A percentile compares a stretch with the other conserved stretches of the same genome.
Evolutionary conservation across 306 rosid species (phyloP).

Genomic region (Prunus mongolica): DNA sequence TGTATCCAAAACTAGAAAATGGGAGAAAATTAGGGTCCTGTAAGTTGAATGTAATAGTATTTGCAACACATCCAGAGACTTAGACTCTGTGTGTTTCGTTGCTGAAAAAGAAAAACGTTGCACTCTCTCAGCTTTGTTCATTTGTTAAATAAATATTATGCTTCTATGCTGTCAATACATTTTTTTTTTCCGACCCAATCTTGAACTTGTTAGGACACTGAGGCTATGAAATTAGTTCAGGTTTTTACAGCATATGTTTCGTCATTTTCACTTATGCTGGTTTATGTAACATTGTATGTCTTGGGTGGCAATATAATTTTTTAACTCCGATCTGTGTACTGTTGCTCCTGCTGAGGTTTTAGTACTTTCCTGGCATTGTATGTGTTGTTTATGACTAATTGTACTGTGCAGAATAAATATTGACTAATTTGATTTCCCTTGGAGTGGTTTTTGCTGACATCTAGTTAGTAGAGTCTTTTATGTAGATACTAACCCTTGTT

Average conservation of each 20-base stretch:
- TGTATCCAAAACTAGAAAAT: too few species aligned
- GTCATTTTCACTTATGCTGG: background rate
- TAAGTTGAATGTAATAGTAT: too few species aligned
- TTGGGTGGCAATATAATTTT: background rate
- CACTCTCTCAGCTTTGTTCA: background rate
- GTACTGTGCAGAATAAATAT: background rate
- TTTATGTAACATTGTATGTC: background rate
- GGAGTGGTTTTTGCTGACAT: background rate
- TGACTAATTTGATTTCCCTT: background rate
- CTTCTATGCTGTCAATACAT: background rate
- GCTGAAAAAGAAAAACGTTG: background rate
- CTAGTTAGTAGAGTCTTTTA: background rate
- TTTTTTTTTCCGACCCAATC: background rate
- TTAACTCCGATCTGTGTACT: background rate
- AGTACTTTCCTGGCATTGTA: background rate
- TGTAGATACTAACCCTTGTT: background rate
- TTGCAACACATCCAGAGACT: too few species aligned
- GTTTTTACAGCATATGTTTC: background rate
- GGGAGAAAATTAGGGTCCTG: background rate
- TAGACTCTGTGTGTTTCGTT: background rate
- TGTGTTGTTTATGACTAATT: background rate
- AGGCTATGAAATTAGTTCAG: background rate
- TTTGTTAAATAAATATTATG: background rate
- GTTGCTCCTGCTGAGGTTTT: background rate
- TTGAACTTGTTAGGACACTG: background rate